phyloP scores from a whole-genome alignment of 2,329 filamentous ascomycete species.

The Helotiales sp. region DNA sequence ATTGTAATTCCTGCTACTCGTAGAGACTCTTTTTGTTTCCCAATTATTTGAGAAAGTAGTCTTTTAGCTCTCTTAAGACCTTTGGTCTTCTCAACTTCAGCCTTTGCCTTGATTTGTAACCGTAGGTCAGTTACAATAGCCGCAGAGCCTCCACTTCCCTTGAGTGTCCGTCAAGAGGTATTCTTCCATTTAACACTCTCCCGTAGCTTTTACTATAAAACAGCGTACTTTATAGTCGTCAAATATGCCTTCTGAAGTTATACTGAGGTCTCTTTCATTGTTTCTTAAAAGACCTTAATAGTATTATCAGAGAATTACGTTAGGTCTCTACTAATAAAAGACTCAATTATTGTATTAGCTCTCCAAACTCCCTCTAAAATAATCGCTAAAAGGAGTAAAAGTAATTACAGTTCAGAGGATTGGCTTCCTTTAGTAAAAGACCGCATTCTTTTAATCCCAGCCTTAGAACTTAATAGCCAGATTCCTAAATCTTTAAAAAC shows the following conservation, averaged over 20 bases:
- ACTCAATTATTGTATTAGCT: not conserved
- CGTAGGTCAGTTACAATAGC: not conserved
- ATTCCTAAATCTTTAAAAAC: not conserved
- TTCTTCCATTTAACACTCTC: not conserved
- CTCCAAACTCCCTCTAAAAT: not conserved
- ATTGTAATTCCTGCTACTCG: too few relatives aligned
- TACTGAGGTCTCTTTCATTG: not conserved
- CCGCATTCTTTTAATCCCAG: too few relatives aligned
- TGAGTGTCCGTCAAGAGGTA: not conserved
- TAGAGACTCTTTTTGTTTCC: not conserved
- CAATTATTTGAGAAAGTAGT: not conserved
- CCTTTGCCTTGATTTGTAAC: not conserved
- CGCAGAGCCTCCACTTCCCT: not conserved
- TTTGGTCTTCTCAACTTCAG: not conserved
- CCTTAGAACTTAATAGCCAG: too few relatives aligned
- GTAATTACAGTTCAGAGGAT: too few relatives aligned
- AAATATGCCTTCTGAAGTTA: not conserved
- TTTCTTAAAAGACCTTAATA: not conserved
- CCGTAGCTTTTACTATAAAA: not conserved
- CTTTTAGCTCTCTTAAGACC: not conserved
- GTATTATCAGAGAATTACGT: not conserved
- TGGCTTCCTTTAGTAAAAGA: too few relatives aligned
- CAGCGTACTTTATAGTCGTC: not conserved
- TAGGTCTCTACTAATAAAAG: not conserved
- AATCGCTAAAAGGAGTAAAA: too few relatives aligned